Conservation (phyloP, 768 basidiomycete species). For the Postia placenta region DNA sequence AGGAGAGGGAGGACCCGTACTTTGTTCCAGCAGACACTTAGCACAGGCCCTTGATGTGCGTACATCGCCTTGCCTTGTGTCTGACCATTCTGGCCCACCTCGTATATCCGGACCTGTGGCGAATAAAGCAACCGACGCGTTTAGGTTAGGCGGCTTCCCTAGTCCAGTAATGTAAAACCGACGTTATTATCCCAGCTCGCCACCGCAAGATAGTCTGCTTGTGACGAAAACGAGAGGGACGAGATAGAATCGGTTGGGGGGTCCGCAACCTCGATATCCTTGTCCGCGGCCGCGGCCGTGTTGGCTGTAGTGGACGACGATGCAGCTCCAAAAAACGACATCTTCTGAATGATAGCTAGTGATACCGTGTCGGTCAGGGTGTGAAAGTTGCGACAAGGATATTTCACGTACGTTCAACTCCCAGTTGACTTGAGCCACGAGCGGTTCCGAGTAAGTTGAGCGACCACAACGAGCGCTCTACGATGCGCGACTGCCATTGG, state of each 20-base stretch:
- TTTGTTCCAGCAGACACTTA: slow-evolving; percentile 89
- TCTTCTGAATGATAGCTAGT: neutral
- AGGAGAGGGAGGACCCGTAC: slow-evolving; percentile 34
- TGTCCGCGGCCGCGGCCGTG: slow-evolving; percentile 40
- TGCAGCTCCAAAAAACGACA: neutral
- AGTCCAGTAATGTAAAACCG: slow-evolving; percentile 20
- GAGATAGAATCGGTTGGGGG: slow-evolving; percentile 88
- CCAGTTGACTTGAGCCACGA: too few relatives aligned
- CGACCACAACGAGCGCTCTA: too few relatives aligned
- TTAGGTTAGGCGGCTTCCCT: neutral
- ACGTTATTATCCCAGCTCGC: slow-evolving; percentile 95
- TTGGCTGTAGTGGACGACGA: neutral
- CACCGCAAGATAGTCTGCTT: slow-evolving; percentile 86
- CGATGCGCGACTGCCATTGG: too few relatives aligned
- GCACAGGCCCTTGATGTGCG: slow-evolving; percentile 82
- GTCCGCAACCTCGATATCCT: slow-evolving; percentile 77
- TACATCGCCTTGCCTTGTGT: slow-evolving; percentile 90
- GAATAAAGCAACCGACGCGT: neutral
- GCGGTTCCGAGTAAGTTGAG: too few relatives aligned
- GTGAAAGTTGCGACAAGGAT: neutral
- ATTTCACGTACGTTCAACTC: neutral
- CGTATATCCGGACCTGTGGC: slow-evolving; percentile 82
- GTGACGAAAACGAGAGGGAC: slow-evolving; percentile 75
- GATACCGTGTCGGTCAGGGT: slow-evolving; percentile 14
- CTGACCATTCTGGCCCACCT: slow-evolving; percentile 74